These are phyloP conservation scores for Zygoascus hellenicus DNA, from an alignment of 1,139 yeast species.

Conservation along the genomic window DNA sequence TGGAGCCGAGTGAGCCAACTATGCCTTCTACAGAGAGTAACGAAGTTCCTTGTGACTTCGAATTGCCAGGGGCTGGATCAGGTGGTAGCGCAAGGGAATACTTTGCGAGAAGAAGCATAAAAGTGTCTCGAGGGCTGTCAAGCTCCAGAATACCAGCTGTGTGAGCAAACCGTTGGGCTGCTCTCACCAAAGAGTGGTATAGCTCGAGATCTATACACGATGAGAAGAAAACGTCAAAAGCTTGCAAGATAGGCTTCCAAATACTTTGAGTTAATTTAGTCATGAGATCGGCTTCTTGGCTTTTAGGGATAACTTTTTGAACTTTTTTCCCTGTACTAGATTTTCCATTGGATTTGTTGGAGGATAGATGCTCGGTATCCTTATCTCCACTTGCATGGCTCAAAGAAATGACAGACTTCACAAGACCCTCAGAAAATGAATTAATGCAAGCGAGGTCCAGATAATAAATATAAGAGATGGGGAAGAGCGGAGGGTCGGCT, in stretches of 20 bases:
- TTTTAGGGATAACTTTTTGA: not conserved
- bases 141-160: slow-evolving; percentile 71
- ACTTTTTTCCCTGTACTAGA: slow-evolving; percentile 1
- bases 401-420: slow-evolving; percentile 45
- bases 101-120: slow-evolving; percentile 52
- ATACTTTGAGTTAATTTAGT: slow-evolving; percentile 37
- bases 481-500: slow-evolving; percentile 57
- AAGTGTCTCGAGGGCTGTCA: slow-evolving; percentile 50
- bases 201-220: slow-evolving; percentile 63
- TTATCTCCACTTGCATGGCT: slow-evolving; percentile 4
- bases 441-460: slow-evolving; percentile 52
- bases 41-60: not conserved
- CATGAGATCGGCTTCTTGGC: slow-evolving; percentile 6
- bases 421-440: slow-evolving; percentile 63
- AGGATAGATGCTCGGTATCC: not conserved
- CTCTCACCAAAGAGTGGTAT: slow-evolving; percentile 58
- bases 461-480: slow-evolving; percentile 57
- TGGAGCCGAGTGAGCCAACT: slow-evolving; percentile 13
- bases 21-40: slow-evolving; percentile 12
- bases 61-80: not conserved
- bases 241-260: slow-evolving; percentile 43
- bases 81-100: slow-evolving; percentile 30
- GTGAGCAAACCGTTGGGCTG: slow-evolving; percentile 76
- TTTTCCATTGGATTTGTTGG: not conserved
- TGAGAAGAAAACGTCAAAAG: slow-evolving; percentile 51